These are phyloP conservation scores for Trichosporon sp. DNA, from an alignment of 1,284 basidiomycete species.

Conservation along the genomic window DNA sequence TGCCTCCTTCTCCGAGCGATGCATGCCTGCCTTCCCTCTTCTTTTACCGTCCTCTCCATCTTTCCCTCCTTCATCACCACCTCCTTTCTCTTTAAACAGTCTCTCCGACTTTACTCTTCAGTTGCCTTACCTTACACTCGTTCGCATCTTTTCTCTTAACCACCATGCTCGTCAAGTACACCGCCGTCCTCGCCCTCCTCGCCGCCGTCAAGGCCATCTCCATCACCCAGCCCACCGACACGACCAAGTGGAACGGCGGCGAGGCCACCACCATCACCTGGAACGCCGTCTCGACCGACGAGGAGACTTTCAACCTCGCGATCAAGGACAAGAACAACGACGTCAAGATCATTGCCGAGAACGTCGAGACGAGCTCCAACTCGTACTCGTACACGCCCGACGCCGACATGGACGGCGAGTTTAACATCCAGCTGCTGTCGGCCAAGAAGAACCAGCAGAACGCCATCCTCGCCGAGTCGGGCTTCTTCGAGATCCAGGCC, in stretches of 20 bases:
- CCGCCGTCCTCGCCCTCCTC: slow-evolving; percentile 23
- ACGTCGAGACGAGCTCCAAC: slow-evolving; percentile 30
- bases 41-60: not conserved
- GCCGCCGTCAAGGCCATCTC: slow-evolving; percentile 28
- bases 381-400: slow-evolving; percentile 39
- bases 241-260: slow-evolving; percentile 27
- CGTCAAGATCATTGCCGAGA: slow-evolving; percentile 41
- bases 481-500: slow-evolving; percentile 33
- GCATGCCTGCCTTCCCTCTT: not conserved
- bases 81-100: not conserved
- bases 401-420: slow-evolving; percentile 21
- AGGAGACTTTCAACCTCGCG: slow-evolving; percentile 33
- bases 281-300: slow-evolving; percentile 40
- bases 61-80: not conserved
- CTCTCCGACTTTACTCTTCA: not conserved
- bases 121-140: not conserved
- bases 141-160: not conserved
- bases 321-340: slow-evolving; percentile 29
- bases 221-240: slow-evolving; percentile 37
- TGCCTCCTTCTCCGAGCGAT: not conserved
- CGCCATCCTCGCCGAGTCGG: slow-evolving; percentile 42
- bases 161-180: slow-evolving; percentile 23
- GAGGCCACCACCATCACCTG: slow-evolving; percentile 35
- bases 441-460: slow-evolving; percentile 15
- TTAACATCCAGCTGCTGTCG: slow-evolving; percentile 28